Conservation (phyloP, 441 rosid genomes). For the Cnidoscolus chayamansa region DNA sequence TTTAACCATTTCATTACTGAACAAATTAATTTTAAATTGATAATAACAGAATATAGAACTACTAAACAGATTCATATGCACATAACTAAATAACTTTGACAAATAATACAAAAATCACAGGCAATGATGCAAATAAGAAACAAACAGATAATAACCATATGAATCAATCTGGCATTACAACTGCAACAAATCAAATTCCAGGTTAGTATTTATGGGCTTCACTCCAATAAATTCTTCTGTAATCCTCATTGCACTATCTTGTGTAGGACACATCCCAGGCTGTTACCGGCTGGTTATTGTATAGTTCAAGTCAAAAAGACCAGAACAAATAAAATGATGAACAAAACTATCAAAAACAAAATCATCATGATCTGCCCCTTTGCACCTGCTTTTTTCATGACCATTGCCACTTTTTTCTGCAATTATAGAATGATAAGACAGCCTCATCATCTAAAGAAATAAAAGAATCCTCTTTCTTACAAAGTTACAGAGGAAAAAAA, state of each 20-base stretch:
- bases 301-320: conserved; percentile 72
- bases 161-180: neutral
- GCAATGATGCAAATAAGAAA: too few species aligned
- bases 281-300: neutral
- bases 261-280: neutral
- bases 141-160: neutral
- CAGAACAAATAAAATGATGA: conserved; percentile 82
- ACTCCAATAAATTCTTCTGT: neutral
- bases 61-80: too few species aligned
- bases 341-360: conserved; percentile 66
- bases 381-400: conserved; percentile 95
- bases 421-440: conserved; percentile 7
- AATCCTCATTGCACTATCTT: neutral
- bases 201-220: neutral
- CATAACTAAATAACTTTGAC: too few species aligned
- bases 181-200: neutral
- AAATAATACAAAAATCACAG: too few species aligned
- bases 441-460: neutral
- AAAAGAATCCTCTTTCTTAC: neutral
- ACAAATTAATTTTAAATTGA: too few species aligned
- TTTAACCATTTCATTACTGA: too few species aligned
- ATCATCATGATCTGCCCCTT: conserved; percentile 98
- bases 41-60: too few species aligned
- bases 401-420: conserved; percentile 97
- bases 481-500: conserved; percentile 15